Base-by-base conservation (phyloP, 306 rosid genomes). In the Castanopsis chinensis region DNA sequence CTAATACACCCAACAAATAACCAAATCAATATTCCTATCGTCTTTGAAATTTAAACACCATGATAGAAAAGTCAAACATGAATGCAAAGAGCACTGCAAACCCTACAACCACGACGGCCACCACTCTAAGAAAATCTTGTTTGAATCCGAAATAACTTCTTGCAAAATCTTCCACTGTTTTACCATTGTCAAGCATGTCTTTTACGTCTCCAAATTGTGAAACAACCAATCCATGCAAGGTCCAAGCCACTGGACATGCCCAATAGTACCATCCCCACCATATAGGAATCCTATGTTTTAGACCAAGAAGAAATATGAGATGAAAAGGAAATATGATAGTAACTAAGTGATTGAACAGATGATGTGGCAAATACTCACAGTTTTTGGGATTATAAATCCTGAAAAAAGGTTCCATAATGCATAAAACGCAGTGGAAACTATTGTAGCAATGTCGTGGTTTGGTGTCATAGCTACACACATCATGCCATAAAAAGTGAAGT, bases 201-300 rank as follows among this genome's bases (percentile, higher is more conserved):
- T 9, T 37, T 37, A 37, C 15, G 3, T 49, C 53, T 49, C 53
- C 53, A 49, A 49, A 49, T 45, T 49, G 53, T 12, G 17, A 49
- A 49, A 9, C 5, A 1, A 12, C 53, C 53, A 49, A 49, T 49
- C 52, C 53, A 3, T 49, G 12, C 53, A 49, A 49, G 1, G 53
- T 49, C 53, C 53, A 49, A 12, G 53, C 53, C 53, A 49, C 15
- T 3, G 17, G 53, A 49, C 53, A 49, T 49, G 53, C 53, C 53
- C 53, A 49, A 12, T 49, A 83, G 69, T 83, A 86, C 87, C 90
- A 83, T 49, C 79, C 67, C 90, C 90, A 86, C 90, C 87, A 86
- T 32, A 81, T 67, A 11, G 90, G 90, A 75, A 83, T 83, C 76
- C 85, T 81, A 87, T 86, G 79, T 63, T 11, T 20, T 78, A 11